A percentile compares a stretch with the other conserved stretches of the same genome.
phyloP scores from a whole-genome alignment of 108 stramenopile species.

The Cyclotella baltica region DNA sequence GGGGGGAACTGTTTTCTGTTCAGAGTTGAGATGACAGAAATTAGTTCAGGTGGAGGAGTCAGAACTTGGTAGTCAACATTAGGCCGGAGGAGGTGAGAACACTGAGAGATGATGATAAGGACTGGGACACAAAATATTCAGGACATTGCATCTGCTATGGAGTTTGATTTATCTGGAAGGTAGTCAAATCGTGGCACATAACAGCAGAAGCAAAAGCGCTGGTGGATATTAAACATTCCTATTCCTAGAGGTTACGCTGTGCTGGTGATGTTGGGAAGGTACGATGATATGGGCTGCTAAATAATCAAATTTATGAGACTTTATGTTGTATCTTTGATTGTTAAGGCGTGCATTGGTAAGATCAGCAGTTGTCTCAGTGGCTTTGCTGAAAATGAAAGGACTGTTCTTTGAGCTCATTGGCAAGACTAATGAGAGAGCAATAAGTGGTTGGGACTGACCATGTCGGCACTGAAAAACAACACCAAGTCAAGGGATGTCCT shows the following conservation, averaged over 20 bases:
- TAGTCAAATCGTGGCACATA: conserved; percentile 36
- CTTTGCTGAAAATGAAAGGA: conserved; percentile 29
- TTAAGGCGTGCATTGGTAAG: not conserved
- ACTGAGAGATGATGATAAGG: conserved; percentile 38
- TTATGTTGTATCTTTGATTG: not conserved
- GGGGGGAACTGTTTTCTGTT: conserved; percentile 24
- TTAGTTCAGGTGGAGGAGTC: conserved; percentile 9
- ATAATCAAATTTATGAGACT: not conserved
- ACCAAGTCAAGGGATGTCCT: conserved; percentile 41
- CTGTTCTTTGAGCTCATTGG: conserved; percentile 51
- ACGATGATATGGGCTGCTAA: not conserved
- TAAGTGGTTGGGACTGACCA: conserved; percentile 8
- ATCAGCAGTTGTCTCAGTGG: not conserved
- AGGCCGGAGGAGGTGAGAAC: conserved; percentile 32
- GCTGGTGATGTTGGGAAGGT: conserved; percentile 22
- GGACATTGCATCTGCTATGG: conserved; percentile 41
- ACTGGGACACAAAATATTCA: conserved; percentile 48
- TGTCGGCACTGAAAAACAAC: conserved; percentile 10
- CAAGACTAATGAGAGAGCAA: conserved; percentile 46
- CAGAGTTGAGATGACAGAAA: conserved; percentile 41
- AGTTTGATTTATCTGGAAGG: conserved; percentile 30
- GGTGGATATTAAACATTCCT: conserved; percentile 49
- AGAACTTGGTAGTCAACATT: conserved; percentile 16
- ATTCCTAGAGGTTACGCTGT: conserved; percentile 58
- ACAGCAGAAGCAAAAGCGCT: conserved; percentile 22